Evolutionary conservation across 192 early-diverging fungal species (phyloP).

Genomic region (Phlyctochytrium bullatum): DNA sequence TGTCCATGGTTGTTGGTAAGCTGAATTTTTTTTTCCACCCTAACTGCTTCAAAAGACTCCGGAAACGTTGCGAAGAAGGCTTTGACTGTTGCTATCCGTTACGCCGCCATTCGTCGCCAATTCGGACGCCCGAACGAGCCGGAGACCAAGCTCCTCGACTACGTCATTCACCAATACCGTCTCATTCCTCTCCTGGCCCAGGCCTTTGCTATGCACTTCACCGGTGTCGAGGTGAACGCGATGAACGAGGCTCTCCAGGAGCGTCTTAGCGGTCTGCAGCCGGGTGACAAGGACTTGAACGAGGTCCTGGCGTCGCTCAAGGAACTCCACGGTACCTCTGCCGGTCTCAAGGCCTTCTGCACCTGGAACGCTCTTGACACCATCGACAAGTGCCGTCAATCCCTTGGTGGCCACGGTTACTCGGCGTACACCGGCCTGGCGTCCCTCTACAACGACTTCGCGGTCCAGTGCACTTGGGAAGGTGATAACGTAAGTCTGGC

Average conservation of each 20-base stretch:
- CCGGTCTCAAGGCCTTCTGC: slow-evolving; percentile 90
- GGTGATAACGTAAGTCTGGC: slow-evolving; percentile 16
- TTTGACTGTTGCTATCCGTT: slow-evolving; percentile 85
- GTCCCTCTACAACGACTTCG: slow-evolving; percentile 67
- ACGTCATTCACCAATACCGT: slow-evolving; percentile 92
- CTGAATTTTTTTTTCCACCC: too few species aligned
- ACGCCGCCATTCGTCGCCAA: slow-evolving; percentile 88
- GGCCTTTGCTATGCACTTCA: slow-evolving; percentile 87
- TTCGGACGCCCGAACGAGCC: slow-evolving; percentile 64
- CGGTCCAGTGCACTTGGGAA: slow-evolving; percentile 81
- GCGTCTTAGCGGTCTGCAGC: slow-evolving; percentile 34
- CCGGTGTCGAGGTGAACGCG: slow-evolving; percentile 79
- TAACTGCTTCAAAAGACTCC: too few species aligned
- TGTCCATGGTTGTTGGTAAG: slow-evolving; percentile 61
- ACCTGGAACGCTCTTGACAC: slow-evolving; percentile 87
- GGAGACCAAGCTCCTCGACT: slow-evolving; percentile 90
- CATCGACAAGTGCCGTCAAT: slow-evolving; percentile 89
- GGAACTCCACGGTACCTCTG: slow-evolving; percentile 87
- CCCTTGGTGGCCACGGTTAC: slow-evolving; percentile 91
- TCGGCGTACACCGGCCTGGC: slow-evolving; percentile 88
- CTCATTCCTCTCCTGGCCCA: slow-evolving; percentile 87
- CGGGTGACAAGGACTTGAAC: slow-evolving; percentile 57
- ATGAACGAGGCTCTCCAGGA: slow-evolving; percentile 52
- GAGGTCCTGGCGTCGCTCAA: slow-evolving; percentile 77
- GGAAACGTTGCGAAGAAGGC: slow-evolving; percentile 87